Conservation (phyloP, 208 protist species). For the Acanthamoeba royreba region DNA sequence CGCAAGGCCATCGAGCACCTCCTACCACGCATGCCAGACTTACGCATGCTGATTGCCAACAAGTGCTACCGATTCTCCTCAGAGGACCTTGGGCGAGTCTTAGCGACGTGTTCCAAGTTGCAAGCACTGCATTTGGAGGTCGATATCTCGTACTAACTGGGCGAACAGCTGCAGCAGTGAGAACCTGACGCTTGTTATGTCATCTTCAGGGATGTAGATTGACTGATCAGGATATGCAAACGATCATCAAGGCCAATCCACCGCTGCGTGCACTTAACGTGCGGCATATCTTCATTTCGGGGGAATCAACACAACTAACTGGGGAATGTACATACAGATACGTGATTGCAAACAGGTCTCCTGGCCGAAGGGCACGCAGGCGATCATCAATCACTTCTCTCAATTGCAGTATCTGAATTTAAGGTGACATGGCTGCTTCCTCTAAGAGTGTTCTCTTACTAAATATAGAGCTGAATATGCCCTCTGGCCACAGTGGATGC, state of each 20-base stretch:
- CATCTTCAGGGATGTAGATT: neutral
- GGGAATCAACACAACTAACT: too few relatives aligned
- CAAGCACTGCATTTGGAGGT: neutral
- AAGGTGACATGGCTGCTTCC: neutral
- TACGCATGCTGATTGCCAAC: neutral
- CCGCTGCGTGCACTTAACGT: neutral
- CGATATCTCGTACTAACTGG: neutral
- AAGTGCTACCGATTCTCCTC: neutral
- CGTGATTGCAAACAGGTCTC: neutral
- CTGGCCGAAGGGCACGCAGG: neutral
- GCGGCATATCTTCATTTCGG: neutral
- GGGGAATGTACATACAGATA: too few relatives aligned
- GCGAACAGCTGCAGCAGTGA: neutral
- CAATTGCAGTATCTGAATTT: neutral
- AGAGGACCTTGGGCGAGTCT: neutral
- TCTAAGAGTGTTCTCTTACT: neutral
- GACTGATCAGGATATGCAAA: neutral
- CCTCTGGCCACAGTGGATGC: too few relatives aligned
- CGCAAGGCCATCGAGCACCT: neutral
- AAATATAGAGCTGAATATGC: neutral
- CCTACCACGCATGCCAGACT: neutral
- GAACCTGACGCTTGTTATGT: neutral
- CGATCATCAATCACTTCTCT: neutral
- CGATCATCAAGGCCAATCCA: neutral
- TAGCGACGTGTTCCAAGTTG: neutral